phyloP scores from a whole-genome alignment of 2,329 filamentous ascomycete species.

The Spiromastix sp. region DNA sequence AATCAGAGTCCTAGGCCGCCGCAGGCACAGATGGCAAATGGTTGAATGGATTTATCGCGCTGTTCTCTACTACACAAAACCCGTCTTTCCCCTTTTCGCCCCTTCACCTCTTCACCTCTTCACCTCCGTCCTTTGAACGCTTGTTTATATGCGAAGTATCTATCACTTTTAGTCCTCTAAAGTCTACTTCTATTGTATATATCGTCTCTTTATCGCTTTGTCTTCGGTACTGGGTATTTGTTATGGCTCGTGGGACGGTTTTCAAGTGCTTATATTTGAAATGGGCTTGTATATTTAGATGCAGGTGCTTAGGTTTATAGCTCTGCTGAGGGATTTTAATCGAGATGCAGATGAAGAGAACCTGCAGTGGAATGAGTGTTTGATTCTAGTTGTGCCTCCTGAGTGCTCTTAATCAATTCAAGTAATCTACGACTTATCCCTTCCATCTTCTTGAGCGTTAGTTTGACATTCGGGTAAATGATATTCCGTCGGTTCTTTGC shows the following conservation, averaged over 20 bases:
- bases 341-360: neutral
- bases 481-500: too few relatives aligned
- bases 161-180: too few relatives aligned
- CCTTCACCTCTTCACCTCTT: too few relatives aligned
- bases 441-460: too few relatives aligned
- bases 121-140: too few relatives aligned
- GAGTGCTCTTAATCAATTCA: too few relatives aligned
- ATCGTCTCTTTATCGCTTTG: neutral
- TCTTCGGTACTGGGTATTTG: slow-evolving; percentile 2
- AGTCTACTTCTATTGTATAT: neutral
- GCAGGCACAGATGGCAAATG: slow-evolving; percentile 30
- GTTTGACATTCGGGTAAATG: too few relatives aligned
- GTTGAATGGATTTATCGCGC: slow-evolving; percentile 14
- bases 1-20: slow-evolving; percentile 33
- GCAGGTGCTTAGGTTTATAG: neutral
- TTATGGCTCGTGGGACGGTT: slow-evolving; percentile 1
- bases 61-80: neutral
- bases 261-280: neutral
- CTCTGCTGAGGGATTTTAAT: neutral
- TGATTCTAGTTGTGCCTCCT: too few relatives aligned
- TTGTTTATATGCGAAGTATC: too few relatives aligned
- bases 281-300: neutral
- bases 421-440: too few relatives aligned
- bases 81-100: neutral
- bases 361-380: slow-evolving; percentile 2